phyloP scores from a whole-genome alignment of 371 early-diverging fungal species.

The Saksenaea oblongispora region DNA sequence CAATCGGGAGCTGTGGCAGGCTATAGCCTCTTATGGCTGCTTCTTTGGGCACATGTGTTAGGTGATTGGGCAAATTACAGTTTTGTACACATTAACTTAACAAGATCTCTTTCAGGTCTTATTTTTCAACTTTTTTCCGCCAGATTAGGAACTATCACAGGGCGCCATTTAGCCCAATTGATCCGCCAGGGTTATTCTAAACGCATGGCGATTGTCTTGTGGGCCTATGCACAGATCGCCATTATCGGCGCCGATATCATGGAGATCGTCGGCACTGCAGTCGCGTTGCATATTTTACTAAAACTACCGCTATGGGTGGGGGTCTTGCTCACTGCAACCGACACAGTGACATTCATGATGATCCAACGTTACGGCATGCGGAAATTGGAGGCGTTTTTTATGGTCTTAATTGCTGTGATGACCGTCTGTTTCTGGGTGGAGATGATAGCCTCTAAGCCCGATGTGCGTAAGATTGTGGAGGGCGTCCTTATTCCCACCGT shows the following conservation, averaged over 20 bases:
- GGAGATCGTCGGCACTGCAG: slow-evolving; percentile 79
- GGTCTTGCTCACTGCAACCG: slow-evolving; percentile 67
- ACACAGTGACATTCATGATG: slow-evolving; percentile 67
- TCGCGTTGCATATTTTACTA: slow-evolving; percentile 71
- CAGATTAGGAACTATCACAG: slow-evolving; percentile 68
- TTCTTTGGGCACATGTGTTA: slow-evolving; percentile 66
- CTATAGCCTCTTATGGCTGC: slow-evolving; percentile 64
- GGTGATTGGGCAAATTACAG: slow-evolving; percentile 28
- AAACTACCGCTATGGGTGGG: slow-evolving; percentile 66
- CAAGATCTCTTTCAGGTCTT: slow-evolving; percentile 26
- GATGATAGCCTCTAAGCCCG: slow-evolving; percentile 60
- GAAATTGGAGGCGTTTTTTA: slow-evolving; percentile 65
- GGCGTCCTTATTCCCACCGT: slow-evolving; percentile 63
- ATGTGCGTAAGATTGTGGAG: slow-evolving; percentile 46
- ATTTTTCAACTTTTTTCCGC: slow-evolving; percentile 67
- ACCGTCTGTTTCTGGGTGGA: slow-evolving; percentile 74
- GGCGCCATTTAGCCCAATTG: slow-evolving; percentile 65
- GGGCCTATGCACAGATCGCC: slow-evolving; percentile 69
- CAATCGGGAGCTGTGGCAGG: slow-evolving; percentile 72
- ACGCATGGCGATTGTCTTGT: slow-evolving; percentile 47
- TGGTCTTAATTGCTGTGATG: slow-evolving; percentile 60
- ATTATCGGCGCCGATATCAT: slow-evolving; percentile 75
- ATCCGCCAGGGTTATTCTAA: slow-evolving; percentile 53
- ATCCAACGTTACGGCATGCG: slow-evolving; percentile 67
- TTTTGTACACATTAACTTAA: not conserved